Percentiles rank a stretch among this genome's conserved stretches.
phyloP scores from a whole-genome alignment of 2,329 filamentous ascomycete genomes.

The Cercospora zeae-maydis region DNA sequence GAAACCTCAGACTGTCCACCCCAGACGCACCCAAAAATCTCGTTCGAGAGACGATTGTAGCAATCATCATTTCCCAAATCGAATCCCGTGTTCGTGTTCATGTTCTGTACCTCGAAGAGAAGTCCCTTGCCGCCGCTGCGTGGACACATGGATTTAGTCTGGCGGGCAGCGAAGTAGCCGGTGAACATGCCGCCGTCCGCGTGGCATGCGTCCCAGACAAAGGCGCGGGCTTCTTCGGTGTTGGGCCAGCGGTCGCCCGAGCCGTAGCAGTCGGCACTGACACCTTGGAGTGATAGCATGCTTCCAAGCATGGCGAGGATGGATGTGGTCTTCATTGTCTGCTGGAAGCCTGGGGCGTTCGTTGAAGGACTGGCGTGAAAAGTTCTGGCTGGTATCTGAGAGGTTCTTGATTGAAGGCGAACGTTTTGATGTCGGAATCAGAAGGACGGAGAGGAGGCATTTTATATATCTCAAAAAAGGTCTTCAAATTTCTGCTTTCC shows the following conservation, averaged over 20 bases:
- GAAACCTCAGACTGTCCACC: not conserved
- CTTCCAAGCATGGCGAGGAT: not conserved
- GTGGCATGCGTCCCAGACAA: constrained; percentile 17
- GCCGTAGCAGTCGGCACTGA: constrained; percentile 11
- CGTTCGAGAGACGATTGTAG: constrained; percentile 15
- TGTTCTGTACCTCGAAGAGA: constrained; percentile 19
- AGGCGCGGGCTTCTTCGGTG: constrained; percentile 8
- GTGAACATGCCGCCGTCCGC: constrained; percentile 20
- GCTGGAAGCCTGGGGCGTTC: not conserved
- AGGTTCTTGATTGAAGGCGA: not conserved
- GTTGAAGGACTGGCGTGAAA: not conserved
- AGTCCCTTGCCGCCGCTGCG: constrained; percentile 6
- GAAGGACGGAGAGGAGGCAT: not conserved
- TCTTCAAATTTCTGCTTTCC: not conserved
- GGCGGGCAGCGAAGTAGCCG: constrained; percentile 14
- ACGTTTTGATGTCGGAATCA: not conserved
- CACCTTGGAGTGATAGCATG: not conserved
- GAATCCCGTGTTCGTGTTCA: constrained; percentile 14
- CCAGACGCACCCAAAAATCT: constrained; percentile 12
- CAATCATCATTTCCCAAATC: constrained; percentile 19
- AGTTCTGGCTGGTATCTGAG: not conserved
- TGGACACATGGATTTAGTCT: constrained; percentile 21
- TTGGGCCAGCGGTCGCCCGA: constrained; percentile 13
- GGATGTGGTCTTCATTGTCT: not conserved
- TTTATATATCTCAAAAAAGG: not conserved